Conservation (phyloP, 2,329 filamentous ascomycete species). For the Penicillium sp. region DNA sequence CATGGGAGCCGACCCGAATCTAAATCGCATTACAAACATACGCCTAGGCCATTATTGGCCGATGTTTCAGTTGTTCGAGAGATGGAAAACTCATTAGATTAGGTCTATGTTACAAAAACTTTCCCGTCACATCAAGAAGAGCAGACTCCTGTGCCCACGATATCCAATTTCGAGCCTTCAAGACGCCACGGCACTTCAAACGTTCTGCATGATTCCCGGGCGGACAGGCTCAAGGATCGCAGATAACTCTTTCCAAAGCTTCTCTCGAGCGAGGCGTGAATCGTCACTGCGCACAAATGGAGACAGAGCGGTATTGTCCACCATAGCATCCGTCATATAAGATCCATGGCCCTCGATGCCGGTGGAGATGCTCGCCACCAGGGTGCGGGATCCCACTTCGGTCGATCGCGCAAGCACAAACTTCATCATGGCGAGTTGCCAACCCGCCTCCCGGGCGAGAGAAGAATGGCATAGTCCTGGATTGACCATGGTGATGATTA, state of each 20-base stretch:
- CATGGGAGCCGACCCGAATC: no score
- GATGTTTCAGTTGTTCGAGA: not conserved
- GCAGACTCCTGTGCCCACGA: not conserved
- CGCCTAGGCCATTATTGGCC: not conserved
- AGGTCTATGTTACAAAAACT: not conserved
- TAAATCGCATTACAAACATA: not conserved
- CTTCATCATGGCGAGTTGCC: constrained; percentile 18
- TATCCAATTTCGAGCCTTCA: not conserved
- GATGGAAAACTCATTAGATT: not conserved
- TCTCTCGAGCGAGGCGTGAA: constrained; percentile 40
- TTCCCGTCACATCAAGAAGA: no score
- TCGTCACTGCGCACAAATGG: constrained; percentile 44
- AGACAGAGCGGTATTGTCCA: constrained; percentile 30
- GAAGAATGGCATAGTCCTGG: constrained; percentile 56
- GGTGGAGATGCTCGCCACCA: constrained; percentile 40
- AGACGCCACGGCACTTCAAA: not conserved
- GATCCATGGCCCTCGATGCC: constrained; percentile 50
- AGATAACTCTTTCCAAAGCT: constrained; percentile 49
- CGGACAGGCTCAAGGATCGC: constrained; percentile 45
- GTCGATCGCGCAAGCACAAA: constrained; percentile 45
- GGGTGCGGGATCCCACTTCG: constrained; percentile 52
- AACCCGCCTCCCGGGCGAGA: constrained; percentile 42
- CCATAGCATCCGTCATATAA: constrained; percentile 45
- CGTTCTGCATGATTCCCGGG: constrained; percentile 38
- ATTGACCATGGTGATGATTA: constrained; percentile 55